Base-by-base conservation (phyloP, 2,329 filamentous ascomycete species). In the Saccharata proteae region DNA sequence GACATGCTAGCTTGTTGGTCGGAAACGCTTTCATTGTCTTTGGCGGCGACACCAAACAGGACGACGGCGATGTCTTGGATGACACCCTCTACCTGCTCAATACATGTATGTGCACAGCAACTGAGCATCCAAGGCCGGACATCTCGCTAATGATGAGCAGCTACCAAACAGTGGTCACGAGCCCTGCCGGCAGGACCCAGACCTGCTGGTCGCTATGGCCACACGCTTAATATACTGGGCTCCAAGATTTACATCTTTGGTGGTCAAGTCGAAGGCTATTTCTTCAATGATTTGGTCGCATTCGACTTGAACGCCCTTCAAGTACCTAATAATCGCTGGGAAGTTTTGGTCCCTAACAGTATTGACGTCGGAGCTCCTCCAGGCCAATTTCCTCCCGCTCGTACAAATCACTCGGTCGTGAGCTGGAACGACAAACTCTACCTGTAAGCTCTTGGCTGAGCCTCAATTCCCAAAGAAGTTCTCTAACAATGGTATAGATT, bases 21-120 rank as follows among this genome's bases (percentile, higher is more conserved):
- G 92, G 92, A 36, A 98, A 98, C 57, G 90, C 90, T 1, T 98
- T 96, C 54, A 98, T 98, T 44, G 90, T 98, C 9, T 98, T 96
- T 51, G 92, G 90, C 29, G 90, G 90, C 51, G 92, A 98, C 55
- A 98, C 90, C 30, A 98, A 98, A 58, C 80, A 93, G 52, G 85
- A 94, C 34, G 90, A 96, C 49, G 74, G 75, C 18, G 90, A 98
- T 56, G 69, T 82, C 29, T 64, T 98, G 36, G 90, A 98, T 48
- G 88, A 98, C 59, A 96, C 90, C 0, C 64, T 98, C 9, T 98
- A 98, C 58, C 70, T 98, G 30, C 67, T 98, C 30, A 98, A 98
- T 60, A 98, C 90, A 29, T 94, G 90, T 96, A 68, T 62, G 88
- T 66, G 37, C 11, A 26, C 35, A 43, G 6, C 17, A 23, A 13